Evolutionary conservation across 495 filamentous ascomycete genomes (phyloP).

Genomic region (Articulospora tetracladia): DNA sequence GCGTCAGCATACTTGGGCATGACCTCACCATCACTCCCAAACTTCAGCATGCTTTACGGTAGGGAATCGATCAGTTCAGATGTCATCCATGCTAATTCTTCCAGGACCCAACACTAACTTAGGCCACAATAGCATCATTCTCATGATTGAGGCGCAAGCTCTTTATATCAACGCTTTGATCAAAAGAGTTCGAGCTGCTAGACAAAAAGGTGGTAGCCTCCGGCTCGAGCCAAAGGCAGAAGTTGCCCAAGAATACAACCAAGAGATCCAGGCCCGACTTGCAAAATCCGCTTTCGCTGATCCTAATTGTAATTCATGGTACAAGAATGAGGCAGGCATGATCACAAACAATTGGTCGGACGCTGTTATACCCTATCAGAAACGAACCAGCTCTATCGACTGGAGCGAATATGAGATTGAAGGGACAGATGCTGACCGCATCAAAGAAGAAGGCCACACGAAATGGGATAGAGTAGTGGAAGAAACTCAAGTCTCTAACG

Average conservation of each 20-base stretch:
- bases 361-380: slow-evolving; percentile 48
- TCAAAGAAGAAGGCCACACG: slow-evolving; percentile 31
- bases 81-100: background rate
- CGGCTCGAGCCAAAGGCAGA: slow-evolving; percentile 34
- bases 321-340: slow-evolving; percentile 47
- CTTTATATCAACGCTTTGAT: slow-evolving; percentile 48
- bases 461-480: slow-evolving; percentile 41
- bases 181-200: slow-evolving; percentile 31
- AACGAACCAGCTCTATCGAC: slow-evolving; percentile 34
- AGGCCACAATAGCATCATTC: slow-evolving; percentile 48
- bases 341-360: slow-evolving; percentile 56
- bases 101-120: slow-evolving; percentile 50
- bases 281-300: slow-evolving; percentile 45
- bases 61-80: background rate
- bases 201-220: slow-evolving; percentile 33
- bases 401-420: slow-evolving; percentile 46
- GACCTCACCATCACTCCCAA: slow-evolving; percentile 45
- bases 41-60: slow-evolving; percentile 56
- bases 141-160: slow-evolving; percentile 58
- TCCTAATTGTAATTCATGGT: slow-evolving; percentile 52
- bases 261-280: slow-evolving; percentile 41
- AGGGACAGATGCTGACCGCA: slow-evolving; percentile 31
- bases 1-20: slow-evolving; percentile 44
- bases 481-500: slow-evolving; percentile 28
- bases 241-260: slow-evolving; percentile 39